Percentiles rank a stretch among this genome's conserved stretches.
Evolutionary conservation across 148 eudicot species (phyloP).

Genomic region (Linanthus parryae): DNA sequence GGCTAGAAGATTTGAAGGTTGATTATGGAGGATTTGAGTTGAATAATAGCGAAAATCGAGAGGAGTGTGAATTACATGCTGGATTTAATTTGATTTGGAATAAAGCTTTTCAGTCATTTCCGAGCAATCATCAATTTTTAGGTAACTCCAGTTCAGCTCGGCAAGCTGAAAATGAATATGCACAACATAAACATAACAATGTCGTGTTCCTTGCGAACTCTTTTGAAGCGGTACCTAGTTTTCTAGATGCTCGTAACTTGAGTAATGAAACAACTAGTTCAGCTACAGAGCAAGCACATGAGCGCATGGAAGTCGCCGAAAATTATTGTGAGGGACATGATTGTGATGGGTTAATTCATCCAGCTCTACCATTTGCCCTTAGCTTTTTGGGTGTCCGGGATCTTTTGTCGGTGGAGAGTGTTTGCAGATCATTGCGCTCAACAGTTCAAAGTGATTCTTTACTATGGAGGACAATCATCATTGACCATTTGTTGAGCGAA

Average conservation of each 20-base stretch:
- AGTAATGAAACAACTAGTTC: conserved; percentile 2
- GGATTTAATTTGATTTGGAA: conserved; percentile 52
- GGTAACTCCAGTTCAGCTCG: conserved; percentile 17
- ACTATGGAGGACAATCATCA: conserved; percentile 60
- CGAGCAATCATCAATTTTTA: conserved; percentile 17
- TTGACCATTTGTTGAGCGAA: conserved; percentile 53
- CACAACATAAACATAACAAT: no score
- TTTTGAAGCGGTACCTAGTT: conserved; percentile 9
- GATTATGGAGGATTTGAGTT: conserved; percentile 46
- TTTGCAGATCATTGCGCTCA: conserved; percentile 53
- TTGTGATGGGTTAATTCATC: conserved; percentile 41
- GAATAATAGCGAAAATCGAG: conserved; percentile 22
- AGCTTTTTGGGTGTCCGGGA: conserved; percentile 58
- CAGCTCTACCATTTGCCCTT: conserved; percentile 58
- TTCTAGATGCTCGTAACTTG: conserved; percentile 7
- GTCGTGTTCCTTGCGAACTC: no score
- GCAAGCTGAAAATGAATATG: conserved; percentile 4
- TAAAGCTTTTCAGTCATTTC: conserved; percentile 38
- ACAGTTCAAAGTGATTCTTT: conserved; percentile 59
- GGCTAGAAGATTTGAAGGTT: conserved; percentile 55
- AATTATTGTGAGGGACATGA: conserved; percentile 19
- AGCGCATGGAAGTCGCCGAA: conserved; percentile 13
- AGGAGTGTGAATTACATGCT: conserved; percentile 35
- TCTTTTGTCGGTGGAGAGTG: conserved; percentile 62
- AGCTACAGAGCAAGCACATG: conserved; percentile 3